phyloP scores from a whole-genome alignment of 257 asterid genomes.

The Solanum microdontum region DNA sequence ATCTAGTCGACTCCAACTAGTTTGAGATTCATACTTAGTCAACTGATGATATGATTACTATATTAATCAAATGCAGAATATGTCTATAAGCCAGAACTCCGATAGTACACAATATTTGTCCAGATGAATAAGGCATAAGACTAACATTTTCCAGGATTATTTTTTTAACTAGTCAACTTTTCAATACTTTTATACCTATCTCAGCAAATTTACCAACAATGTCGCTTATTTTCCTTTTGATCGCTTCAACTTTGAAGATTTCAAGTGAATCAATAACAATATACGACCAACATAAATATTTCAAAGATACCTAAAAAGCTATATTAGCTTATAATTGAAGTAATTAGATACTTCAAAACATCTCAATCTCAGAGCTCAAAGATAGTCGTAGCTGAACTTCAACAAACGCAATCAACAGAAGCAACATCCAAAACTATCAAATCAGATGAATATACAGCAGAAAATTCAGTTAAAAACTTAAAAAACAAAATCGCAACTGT shows the following conservation, averaged over 20 bases:
- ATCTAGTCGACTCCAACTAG: not conserved
- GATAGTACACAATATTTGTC: not conserved
- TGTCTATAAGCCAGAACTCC: not conserved
- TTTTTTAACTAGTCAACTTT: not conserved
- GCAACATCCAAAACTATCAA: not conserved
- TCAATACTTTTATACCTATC: not conserved
- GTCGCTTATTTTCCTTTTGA: not conserved
- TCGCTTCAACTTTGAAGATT: not conserved
- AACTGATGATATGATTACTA: not conserved
- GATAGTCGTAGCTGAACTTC: not conserved
- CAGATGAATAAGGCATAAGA: not conserved
- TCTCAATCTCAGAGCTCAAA: not conserved
- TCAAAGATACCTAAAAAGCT: not conserved
- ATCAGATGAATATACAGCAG: not conserved
- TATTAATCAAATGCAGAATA: not conserved
- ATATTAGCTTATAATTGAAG: not conserved
- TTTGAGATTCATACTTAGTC: not conserved
- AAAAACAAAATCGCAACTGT: not conserved
- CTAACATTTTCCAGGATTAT: not conserved
- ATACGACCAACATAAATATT: not conserved
- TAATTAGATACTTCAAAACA: not conserved
- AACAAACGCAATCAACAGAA: not conserved
- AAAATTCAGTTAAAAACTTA: not conserved
- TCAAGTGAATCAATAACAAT: not conserved
- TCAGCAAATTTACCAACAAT: not conserved